Base-by-base conservation (phyloP, 139 green algal species). In the Coelastrella sp. region DNA sequence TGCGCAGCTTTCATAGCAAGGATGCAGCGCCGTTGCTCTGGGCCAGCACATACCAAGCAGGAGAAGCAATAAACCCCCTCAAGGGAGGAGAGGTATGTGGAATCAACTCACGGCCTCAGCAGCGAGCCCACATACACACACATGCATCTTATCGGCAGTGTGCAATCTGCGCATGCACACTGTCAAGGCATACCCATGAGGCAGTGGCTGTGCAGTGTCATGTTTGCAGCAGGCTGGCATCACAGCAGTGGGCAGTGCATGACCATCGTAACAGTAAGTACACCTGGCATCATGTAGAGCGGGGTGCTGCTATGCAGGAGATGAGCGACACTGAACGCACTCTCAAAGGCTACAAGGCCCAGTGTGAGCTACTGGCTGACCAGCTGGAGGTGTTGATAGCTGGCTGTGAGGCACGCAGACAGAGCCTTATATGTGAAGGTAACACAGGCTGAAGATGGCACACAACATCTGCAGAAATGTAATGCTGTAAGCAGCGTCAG, bases 11-110 rank as follows among this genome's bases (percentile, higher is more conserved):
- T 80, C 67, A 71, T 35, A 69, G 32, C 4, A 6, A 83, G 9
- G 88, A 92, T 17, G 63, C 93, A 2, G 88, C 91, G 34, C 96
- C 94, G 0, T 87, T 98, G 21, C 92, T 99, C 23, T 98, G 91
- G 87, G 94, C 93, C 1, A 98, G 94, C 40, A 99, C 95, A 45
- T 99, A 99, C 84, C 80, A 98, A 62, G 95, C 94, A 7, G 93
- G 91, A 27, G 87, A 93, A 76, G 13, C 50, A 68, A 57, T 53
- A 15, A 60, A 64, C 21, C 53, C 53, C 4, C 7, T 64, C 2
- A 64, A 64, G 53, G 53, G 53, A 69, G 53, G 53, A n/a, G 19
- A 72, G 75, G 75, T 82, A 35, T 3, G 75, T 43, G 45, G 11
- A 13, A 57, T n/a, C 45, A 57, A 57, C 15, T 9, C 45, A 57